These are phyloP conservation scores for Tulasnella calospora DNA, from an alignment of 768 basidiomycete species.

Conservation along the genomic window DNA sequence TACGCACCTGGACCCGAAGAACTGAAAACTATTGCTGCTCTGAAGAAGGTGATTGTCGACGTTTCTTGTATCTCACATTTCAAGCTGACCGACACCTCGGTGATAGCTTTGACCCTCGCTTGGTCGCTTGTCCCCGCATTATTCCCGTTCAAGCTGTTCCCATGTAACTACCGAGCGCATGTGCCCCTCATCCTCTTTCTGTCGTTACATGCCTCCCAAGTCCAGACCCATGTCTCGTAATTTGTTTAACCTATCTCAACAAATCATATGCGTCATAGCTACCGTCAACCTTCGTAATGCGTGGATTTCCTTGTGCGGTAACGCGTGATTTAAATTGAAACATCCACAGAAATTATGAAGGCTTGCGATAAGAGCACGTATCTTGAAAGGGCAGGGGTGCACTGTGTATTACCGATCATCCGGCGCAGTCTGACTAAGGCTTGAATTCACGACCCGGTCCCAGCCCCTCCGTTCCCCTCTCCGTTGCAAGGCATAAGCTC, in stretches of 20 bases:
- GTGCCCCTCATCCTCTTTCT: neutral
- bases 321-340: neutral
- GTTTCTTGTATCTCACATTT: neutral
- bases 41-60: neutral
- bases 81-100: neutral
- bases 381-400: neutral
- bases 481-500: slow-evolving; percentile 2
- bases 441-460: neutral
- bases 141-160: neutral
- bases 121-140: neutral
- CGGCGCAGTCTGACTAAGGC: neutral
- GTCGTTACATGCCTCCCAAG: neutral
- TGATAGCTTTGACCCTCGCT: neutral
- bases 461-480: neutral
- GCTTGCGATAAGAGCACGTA: neutral
- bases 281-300: neutral
- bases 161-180: neutral
- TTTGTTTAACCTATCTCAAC: neutral
- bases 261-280: neutral
- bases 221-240: neutral
- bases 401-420: neutral
- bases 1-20: neutral
- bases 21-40: neutral
- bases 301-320: neutral
- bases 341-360: neutral